A percentile compares a stretch with the other conserved stretches of the same genome.
phyloP scores from a whole-genome alignment of 805 yeast genomes.

The Yarrowia sp. region DNA sequence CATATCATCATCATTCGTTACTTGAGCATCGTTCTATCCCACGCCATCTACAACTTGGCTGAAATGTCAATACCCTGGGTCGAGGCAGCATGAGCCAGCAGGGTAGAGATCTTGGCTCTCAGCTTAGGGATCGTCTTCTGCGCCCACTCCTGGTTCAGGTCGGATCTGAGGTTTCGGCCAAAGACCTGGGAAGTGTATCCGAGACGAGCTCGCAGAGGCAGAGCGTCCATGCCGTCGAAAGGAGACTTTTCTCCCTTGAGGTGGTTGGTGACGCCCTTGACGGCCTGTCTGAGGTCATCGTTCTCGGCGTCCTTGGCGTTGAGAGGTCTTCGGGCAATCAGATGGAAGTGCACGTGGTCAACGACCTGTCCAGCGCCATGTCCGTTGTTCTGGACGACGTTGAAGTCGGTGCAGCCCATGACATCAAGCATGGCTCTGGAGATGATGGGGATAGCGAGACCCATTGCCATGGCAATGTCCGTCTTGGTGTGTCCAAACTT shows the following conservation, averaged over 20 bases:
- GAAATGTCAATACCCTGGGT: constrained; percentile 26
- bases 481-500: constrained; percentile 23
- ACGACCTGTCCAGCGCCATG: constrained; percentile 89
- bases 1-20: neutral
- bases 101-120: constrained; percentile 29
- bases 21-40: neutral
- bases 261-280: constrained; percentile 15
- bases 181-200: constrained; percentile 35
- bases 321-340: constrained; percentile 60
- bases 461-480: constrained; percentile 33
- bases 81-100: constrained; percentile 25
- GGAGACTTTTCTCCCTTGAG: constrained; percentile 1
- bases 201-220: constrained; percentile 29
- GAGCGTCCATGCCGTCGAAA: neutral
- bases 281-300: constrained; percentile 16
- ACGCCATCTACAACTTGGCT: constrained; percentile 16
- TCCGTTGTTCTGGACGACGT: constrained; percentile 55
- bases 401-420: constrained; percentile 36
- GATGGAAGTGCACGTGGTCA: constrained; percentile 90
- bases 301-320: constrained; percentile 10
- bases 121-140: constrained; percentile 27
- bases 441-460: constrained; percentile 35
- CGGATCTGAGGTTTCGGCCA: constrained; percentile 39
- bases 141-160: constrained; percentile 35
- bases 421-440: constrained; percentile 33